These are phyloP conservation scores for Podospora fimiseda DNA, from an alignment of 495 filamentous ascomycete genomes.

Conservation along the genomic window DNA sequence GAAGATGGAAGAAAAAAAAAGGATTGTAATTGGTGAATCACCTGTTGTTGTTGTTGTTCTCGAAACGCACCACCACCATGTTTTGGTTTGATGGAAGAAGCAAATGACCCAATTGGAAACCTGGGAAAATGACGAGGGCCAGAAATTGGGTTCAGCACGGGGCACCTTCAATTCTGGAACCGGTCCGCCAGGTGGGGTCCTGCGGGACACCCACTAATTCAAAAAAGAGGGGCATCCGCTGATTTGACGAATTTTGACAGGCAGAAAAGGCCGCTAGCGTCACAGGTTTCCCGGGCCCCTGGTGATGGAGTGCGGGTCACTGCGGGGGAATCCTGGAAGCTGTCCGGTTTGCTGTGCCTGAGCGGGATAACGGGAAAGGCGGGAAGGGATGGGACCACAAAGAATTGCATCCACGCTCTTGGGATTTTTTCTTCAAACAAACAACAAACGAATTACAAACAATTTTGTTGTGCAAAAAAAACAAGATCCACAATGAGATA, in stretches of 20 bases:
- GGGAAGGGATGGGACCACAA: not conserved
- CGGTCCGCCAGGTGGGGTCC: not conserved
- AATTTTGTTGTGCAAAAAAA: not conserved
- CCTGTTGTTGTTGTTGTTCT: too few relatives aligned
- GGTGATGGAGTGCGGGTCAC: not conserved
- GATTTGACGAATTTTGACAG: constrained; percentile 1
- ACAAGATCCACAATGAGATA: not conserved
- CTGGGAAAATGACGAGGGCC: too few relatives aligned
- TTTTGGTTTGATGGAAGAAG: too few relatives aligned
- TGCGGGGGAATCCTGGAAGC: not conserved
- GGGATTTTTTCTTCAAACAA: not conserved
- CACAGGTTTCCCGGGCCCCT: constrained; percentile 6
- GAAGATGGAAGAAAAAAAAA: constrained; percentile 8
- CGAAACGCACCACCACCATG: too few relatives aligned
- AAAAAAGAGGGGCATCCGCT: not conserved
- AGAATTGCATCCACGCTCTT: not conserved
- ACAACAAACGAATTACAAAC: not conserved
- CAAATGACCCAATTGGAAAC: too few relatives aligned
- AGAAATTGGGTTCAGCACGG: constrained; percentile 4
- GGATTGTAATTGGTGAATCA: constrained; percentile 1
- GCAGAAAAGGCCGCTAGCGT: constrained; percentile 9
- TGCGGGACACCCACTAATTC: not conserved
- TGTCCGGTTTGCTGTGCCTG: not conserved
- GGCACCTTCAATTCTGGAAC: not conserved
- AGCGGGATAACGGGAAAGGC: not conserved